Conservation (phyloP, 306 rosid species). For the Castanea mollissima region DNA sequence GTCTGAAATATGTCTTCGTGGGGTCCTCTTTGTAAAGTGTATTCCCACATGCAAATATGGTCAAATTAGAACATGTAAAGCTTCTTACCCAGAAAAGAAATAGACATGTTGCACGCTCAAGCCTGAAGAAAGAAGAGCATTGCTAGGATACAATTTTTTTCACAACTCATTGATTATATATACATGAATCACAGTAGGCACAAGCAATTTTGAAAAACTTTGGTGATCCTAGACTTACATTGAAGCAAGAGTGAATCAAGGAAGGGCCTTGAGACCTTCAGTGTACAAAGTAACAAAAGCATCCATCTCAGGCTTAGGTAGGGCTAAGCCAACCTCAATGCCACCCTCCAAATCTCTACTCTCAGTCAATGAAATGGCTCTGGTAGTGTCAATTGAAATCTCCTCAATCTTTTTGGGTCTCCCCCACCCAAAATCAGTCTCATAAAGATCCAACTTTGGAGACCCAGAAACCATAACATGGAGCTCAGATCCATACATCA, state of each 20-base stretch:
- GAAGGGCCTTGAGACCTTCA: slow-evolving; percentile 22
- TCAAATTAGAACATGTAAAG: too few relatives aligned
- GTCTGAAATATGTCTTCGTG: too few relatives aligned
- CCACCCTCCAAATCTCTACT: slow-evolving; percentile 44
- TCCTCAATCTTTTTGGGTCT: slow-evolving; percentile 46
- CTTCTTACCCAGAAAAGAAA: too few relatives aligned
- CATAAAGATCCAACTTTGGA: slow-evolving; percentile 53
- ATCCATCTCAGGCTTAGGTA: slow-evolving; percentile 38
- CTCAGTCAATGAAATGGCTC: slow-evolving; percentile 34
- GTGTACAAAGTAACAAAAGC: slow-evolving; percentile 23
- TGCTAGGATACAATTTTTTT: too few relatives aligned
- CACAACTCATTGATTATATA: too few relatives aligned
- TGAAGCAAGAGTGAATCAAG: neutral
- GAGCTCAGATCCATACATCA: slow-evolving; percentile 29
- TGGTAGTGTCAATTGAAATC: slow-evolving; percentile 34
- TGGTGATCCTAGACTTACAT: too few relatives aligned
- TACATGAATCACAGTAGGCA: too few relatives aligned
- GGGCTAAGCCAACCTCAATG: slow-evolving; percentile 46
- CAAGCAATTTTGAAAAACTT: too few relatives aligned
- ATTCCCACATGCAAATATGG: too few relatives aligned
- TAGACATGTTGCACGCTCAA: too few relatives aligned
- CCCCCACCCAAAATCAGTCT: slow-evolving; percentile 54
- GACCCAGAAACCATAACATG: slow-evolving; percentile 43
- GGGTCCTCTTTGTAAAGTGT: too few relatives aligned
- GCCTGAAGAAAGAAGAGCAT: too few relatives aligned